These are phyloP conservation scores for Rhodofomes roseus DNA, from an alignment of 1,284 basidiomycete species.

Conservation along the genomic window DNA sequence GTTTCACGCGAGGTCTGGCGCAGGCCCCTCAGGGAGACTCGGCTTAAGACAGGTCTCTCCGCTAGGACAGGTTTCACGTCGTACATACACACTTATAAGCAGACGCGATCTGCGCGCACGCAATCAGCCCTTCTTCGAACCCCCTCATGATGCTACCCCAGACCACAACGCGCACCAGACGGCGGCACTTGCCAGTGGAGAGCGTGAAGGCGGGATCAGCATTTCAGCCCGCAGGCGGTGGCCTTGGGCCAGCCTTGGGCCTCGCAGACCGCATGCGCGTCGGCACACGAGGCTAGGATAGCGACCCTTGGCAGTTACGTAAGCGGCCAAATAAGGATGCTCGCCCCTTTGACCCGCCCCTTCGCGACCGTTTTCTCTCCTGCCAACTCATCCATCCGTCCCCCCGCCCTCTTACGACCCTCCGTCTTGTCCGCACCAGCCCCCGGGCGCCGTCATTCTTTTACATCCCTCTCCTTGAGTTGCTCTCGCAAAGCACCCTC, in stretches of 20 bases:
- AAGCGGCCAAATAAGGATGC: conserved; percentile 1
- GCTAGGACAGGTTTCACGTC: no score
- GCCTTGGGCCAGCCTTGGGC: background rate
- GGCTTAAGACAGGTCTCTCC: no score
- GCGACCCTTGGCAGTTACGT: background rate
- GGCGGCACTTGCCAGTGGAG: no score
- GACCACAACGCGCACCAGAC: no score
- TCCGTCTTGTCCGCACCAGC: conserved; percentile 10
- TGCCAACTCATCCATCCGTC: conserved; percentile 13
- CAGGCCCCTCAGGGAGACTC: no score
- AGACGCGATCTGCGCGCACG: no score
- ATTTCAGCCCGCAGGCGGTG: background rate
- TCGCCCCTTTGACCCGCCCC: conserved; percentile 22
- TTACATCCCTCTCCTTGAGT: conserved; percentile 22
- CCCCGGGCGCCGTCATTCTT: conserved; percentile 32
- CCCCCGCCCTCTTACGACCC: conserved; percentile 13
- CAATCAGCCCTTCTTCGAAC: no score
- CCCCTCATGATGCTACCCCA: no score
- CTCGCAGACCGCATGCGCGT: background rate
- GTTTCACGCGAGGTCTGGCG: no score
- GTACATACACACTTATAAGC: no score
- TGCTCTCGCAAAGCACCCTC: conserved; percentile 6
- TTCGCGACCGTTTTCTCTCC: conserved; percentile 10
- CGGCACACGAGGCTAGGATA: background rate
- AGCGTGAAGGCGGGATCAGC: background rate